phyloP scores from a whole-genome alignment of 2,329 filamentous ascomycete species.

The Venturia effusa region DNA sequence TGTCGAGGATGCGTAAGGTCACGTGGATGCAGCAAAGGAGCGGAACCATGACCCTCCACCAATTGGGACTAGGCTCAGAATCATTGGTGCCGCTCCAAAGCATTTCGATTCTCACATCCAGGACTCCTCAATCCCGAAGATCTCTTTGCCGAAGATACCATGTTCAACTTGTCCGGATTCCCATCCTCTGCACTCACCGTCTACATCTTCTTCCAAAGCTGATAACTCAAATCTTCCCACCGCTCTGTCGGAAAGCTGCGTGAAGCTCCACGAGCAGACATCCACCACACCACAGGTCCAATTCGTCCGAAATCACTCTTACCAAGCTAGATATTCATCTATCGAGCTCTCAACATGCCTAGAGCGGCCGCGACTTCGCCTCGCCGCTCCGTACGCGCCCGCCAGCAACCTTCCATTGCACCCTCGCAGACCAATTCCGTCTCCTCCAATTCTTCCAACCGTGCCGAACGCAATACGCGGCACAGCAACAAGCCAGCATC shows the following conservation, averaged over 20 bases:
- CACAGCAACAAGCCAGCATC: conserved; percentile 55
- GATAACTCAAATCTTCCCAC: neutral
- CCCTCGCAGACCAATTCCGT: conserved; percentile 60
- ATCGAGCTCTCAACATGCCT: neutral
- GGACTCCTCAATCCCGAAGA: neutral
- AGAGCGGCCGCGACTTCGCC: conserved; percentile 45
- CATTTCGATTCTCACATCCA: neutral
- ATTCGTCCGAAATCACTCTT: neutral
- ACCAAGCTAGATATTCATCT: neutral
- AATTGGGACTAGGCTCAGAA: neutral
- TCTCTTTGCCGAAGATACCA: neutral
- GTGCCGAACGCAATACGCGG: conserved; percentile 63
- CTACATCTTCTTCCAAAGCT: neutral
- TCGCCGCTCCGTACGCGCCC: conserved; percentile 85
- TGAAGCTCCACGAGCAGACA: neutral
- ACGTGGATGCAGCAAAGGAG: neutral
- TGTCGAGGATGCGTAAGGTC: neutral
- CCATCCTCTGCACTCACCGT: neutral
- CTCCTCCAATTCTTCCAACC: conserved; percentile 60
- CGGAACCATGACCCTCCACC: neutral
- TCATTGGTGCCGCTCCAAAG: neutral
- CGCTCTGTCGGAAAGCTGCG: neutral
- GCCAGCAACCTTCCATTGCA: conserved; percentile 39
- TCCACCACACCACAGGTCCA: neutral
- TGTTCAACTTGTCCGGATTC: neutral